Percentiles rank a stretch among this genome's conserved stretches.
Conservation (phyloP, 441 rosid species). For the Erysimum pusillum region DNA sequence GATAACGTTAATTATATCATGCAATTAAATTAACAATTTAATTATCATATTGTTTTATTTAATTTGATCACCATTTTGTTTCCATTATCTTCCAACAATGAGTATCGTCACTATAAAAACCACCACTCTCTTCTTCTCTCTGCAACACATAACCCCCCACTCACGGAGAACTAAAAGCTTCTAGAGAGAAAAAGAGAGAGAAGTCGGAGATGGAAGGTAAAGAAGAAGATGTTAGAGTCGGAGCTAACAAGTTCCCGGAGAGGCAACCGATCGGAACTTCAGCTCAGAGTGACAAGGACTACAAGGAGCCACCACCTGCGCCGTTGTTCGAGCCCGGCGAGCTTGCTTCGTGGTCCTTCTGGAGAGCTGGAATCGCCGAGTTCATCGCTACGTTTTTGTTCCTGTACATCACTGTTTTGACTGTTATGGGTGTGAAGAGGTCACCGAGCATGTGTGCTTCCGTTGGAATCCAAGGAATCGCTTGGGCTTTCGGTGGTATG, state of each 20-base stretch:
- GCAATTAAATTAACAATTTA: slow-evolving; percentile 8
- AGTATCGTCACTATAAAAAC: slow-evolving; percentile 35
- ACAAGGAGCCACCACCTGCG: slow-evolving; percentile 71
- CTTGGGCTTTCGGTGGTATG: slow-evolving; percentile 64
- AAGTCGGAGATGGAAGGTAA: slow-evolving; percentile 49
- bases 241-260: slow-evolving; percentile 57
- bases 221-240: slow-evolving; percentile 55
- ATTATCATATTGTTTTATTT: neutral
- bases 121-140: slow-evolving; percentile 30
- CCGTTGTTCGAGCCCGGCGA: slow-evolving; percentile 53
- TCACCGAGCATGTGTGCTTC: slow-evolving; percentile 49
- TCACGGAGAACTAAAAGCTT: slow-evolving; percentile 26
- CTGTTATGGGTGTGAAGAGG: slow-evolving; percentile 54
- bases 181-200: slow-evolving; percentile 13
- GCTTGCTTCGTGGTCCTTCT: slow-evolving; percentile 53
- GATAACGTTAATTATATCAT: slow-evolving; percentile 39
- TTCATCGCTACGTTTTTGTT: slow-evolving; percentile 55
- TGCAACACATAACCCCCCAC: slow-evolving; percentile 34
- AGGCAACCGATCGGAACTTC: slow-evolving; percentile 56
- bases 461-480: slow-evolving; percentile 56
- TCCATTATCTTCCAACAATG: slow-evolving; percentile 39
- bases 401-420: slow-evolving; percentile 55
- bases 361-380: slow-evolving; percentile 63
- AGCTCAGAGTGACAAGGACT: slow-evolving; percentile 71
- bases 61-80: slow-evolving; percentile 17